These are phyloP conservation scores for Xylaria bambusicola DNA, from an alignment of 495 filamentous ascomycete species.

Conservation along the genomic window DNA sequence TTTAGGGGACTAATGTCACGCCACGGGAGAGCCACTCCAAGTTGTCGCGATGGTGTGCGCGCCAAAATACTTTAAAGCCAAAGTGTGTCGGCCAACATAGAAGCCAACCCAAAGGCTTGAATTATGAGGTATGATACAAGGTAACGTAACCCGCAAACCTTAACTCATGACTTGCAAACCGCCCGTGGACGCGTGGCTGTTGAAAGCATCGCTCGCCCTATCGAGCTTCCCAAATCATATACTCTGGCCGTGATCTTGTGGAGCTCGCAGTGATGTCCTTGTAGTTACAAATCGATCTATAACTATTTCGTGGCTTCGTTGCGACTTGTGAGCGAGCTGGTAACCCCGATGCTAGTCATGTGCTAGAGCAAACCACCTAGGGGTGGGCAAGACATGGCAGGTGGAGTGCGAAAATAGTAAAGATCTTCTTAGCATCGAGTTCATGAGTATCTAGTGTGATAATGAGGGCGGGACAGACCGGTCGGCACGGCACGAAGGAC, in stretches of 20 bases:
- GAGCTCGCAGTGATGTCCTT: neutral
- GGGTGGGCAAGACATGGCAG: neutral
- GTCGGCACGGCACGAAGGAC: constrained; percentile 5
- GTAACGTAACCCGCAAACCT: constrained; percentile 3
- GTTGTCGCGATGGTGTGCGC: neutral
- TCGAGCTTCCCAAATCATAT: constrained; percentile 10
- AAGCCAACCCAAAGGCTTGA: neutral
- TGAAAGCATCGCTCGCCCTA: neutral
- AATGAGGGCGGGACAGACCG: neutral
- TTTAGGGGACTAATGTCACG: neutral
- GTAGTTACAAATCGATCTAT: neutral
- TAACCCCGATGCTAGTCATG: neutral
- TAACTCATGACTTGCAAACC: constrained; percentile 4
- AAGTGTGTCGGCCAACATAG: neutral
- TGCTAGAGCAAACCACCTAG: neutral
- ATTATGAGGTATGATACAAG: neutral
- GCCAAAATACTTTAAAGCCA: neutral
- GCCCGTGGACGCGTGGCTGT: neutral
- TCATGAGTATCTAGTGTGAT: neutral
- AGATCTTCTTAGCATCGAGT: neutral
- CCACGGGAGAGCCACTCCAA: neutral
- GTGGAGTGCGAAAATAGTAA: neutral
- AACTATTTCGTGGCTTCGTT: neutral
- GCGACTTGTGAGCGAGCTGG: neutral
- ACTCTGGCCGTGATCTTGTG: neutral